Evolutionary conservation across 1,284 basidiomycete species (phyloP).

Genomic region (Inonotus obliquus): DNA sequence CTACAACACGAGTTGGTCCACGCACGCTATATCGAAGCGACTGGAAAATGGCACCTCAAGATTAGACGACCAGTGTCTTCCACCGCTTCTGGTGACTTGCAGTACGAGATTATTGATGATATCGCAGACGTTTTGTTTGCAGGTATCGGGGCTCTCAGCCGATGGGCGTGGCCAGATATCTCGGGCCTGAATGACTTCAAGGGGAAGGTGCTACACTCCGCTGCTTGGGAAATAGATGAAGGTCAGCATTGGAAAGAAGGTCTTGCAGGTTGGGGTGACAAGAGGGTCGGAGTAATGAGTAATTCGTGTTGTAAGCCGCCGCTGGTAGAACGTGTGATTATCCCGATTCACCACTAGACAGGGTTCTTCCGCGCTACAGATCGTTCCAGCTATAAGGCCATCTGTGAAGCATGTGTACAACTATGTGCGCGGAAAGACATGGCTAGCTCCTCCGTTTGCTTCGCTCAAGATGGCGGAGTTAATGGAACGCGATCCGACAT

Average conservation of each 20-base stretch:
- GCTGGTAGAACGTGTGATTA: neutral
- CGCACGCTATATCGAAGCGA: conserved; percentile 45
- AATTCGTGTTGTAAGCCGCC: conserved; percentile 48
- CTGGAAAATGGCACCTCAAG: conserved; percentile 50
- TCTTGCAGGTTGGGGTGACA: conserved; percentile 46
- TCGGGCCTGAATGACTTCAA: conserved; percentile 46
- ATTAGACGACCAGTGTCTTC: conserved; percentile 35
- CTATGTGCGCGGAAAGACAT: conserved; percentile 58
- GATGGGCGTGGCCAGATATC: conserved; percentile 59
- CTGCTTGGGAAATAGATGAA: conserved; percentile 48
- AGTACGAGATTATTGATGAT: conserved; percentile 45
- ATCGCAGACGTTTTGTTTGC: conserved; percentile 50
- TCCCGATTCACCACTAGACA: conserved; percentile 21
- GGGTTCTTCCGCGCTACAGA: conserved; percentile 62
- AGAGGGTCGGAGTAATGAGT: conserved; percentile 57
- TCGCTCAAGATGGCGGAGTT: conserved; percentile 35
- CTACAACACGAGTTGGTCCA: conserved; percentile 47
- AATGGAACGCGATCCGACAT: conserved; percentile 31
- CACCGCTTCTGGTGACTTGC: conserved; percentile 19
- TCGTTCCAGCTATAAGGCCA: conserved; percentile 55
- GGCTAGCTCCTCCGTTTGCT: conserved; percentile 50
- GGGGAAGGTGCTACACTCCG: conserved; percentile 50
- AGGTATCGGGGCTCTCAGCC: conserved; percentile 39
- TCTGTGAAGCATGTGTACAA: conserved; percentile 47
- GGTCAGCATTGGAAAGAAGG: conserved; percentile 40